A percentile compares a stretch with the other conserved stretches of the same genome.
Evolutionary conservation across 768 basidiomycete species (phyloP).

Genomic region (Phaeolepiota aurea): DNA sequence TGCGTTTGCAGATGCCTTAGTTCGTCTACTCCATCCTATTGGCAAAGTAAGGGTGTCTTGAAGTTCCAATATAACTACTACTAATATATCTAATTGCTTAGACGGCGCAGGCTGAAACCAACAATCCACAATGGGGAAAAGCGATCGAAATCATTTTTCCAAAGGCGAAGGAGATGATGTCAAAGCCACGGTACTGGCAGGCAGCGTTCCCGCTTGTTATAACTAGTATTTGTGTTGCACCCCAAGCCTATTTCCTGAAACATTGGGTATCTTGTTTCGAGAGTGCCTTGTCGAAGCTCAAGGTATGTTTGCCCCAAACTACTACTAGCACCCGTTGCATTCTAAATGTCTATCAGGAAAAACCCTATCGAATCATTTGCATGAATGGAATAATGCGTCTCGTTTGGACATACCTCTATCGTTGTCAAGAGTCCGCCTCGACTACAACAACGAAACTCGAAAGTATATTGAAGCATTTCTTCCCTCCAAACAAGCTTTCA

Average conservation of each 20-base stretch:
- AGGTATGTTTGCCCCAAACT: too few relatives aligned
- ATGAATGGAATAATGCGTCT: slow-evolving; percentile 80
- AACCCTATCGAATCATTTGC: slow-evolving; percentile 55
- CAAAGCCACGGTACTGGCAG: slow-evolving; percentile 85
- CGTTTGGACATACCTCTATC: slow-evolving; percentile 93
- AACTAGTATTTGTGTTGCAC: slow-evolving; percentile 80
- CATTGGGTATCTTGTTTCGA: slow-evolving; percentile 77
- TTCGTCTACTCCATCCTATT: slow-evolving; percentile 75
- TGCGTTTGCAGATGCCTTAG: slow-evolving; percentile 78
- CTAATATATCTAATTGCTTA: slow-evolving; percentile 17
- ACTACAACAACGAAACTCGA: slow-evolving; percentile 80
- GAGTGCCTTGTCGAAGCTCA: slow-evolving; percentile 63
- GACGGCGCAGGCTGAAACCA: slow-evolving; percentile 94
- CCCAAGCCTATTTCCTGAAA: slow-evolving; percentile 75
- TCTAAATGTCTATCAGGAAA: too few relatives aligned
- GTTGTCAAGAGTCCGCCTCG: slow-evolving; percentile 79
- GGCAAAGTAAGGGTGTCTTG: slow-evolving; percentile 51
- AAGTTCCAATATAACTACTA: slow-evolving; percentile 1
- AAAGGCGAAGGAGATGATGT: slow-evolving; percentile 77
- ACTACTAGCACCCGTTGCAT: too few relatives aligned
- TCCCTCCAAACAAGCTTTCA: slow-evolving; percentile 58
- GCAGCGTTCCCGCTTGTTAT: slow-evolving; percentile 80
- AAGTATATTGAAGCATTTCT: slow-evolving; percentile 63
- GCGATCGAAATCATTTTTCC: slow-evolving; percentile 81
- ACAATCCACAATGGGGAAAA: slow-evolving; percentile 91